Base-by-base conservation (phyloP, 805 yeast genomes). In the Naumovozyma dairenensis region DNA sequence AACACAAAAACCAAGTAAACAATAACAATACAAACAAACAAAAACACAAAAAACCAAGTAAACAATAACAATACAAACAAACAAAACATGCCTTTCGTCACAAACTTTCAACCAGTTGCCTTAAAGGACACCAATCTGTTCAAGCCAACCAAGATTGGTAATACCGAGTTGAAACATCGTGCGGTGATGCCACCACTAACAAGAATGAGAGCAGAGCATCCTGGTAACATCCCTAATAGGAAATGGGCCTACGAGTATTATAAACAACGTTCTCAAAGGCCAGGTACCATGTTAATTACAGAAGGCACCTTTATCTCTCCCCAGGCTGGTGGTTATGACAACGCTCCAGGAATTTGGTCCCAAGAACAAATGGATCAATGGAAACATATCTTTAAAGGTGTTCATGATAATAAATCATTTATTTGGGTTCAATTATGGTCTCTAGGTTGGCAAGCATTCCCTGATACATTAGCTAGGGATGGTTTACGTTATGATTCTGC, bases 291-390 rank as follows among this genome's bases (percentile, higher is more conserved):
- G 32, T 40, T 76, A 22, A 65, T 73, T 40, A 55, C 77, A 4
- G 84, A 77, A 49, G 82, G 73, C 4, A 66, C 76, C 1, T 63
- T 60, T 40, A 63, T 66, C 14, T 53, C 72, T 5, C 44, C 53
- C 1, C 51, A 45, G 27, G 52, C 57, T 16, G 66, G 74, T 25
- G 57, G 67, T 10, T 60, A 56, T 37, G 48, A 48, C 7, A 33
- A 50, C 14, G 66, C 58, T 2, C 77, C 80, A 13, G 74, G 74
- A 40, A 62, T 73, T 32, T 64, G 60, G 53, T 60, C 53, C 14
- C 63, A 66, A 4, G 51, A 57, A 17, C 80, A 74, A 40, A 60
- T 60, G 13, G 46, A 43, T 14, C 66, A 62, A 2, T 74, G 79
- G 76, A 62, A 59, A 38, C 51, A 59, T 35, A 60, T 74, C 38